Percentiles rank a stretch among this genome's conserved stretches.
These are phyloP conservation scores for Zizania latifolia DNA, from an alignment of 176 grass and related monocot species.

Conservation along the genomic window DNA sequence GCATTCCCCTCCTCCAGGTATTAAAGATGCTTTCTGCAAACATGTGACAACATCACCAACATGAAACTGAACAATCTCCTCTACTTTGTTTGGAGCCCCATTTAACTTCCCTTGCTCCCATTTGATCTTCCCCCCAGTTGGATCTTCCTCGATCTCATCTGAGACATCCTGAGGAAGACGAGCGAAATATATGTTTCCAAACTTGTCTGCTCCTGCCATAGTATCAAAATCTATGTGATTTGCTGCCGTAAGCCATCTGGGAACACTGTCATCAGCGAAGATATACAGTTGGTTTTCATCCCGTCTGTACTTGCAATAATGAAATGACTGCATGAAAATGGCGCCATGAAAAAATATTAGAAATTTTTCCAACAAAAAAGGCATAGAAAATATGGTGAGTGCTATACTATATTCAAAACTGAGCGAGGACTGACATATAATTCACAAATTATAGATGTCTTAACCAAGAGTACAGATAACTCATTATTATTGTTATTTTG, in stretches of 20 bases:
- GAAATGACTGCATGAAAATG: conserved; percentile 73
- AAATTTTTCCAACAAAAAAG: not conserved
- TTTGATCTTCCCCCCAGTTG: conserved; percentile 96
- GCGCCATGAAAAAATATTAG: conserved; percentile 38
- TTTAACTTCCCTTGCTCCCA: conserved; percentile 97
- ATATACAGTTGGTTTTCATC: conserved; percentile 98
- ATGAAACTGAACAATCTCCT: conserved; percentile 99
- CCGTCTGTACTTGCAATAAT: conserved; percentile 98
- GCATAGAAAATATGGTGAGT: not conserved
- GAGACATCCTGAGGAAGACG: conserved; percentile 89
- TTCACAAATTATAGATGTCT: too few relatives aligned
- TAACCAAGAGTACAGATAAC: too few relatives aligned
- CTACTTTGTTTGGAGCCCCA: conserved; percentile 96
- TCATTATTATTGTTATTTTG: too few relatives aligned
- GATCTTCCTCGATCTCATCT: conserved; percentile 98
- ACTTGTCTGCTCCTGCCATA: conserved; percentile 95
- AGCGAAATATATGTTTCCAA: conserved; percentile 94
- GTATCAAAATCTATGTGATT: conserved; percentile 99
- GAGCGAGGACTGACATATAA: conserved; percentile 1
- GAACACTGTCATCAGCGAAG: conserved; percentile 90
- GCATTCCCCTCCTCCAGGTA: conserved; percentile 93
- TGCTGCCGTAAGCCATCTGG: conserved; percentile 88
- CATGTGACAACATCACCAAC: conserved; percentile 94
- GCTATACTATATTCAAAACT: not conserved
- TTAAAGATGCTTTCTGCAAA: conserved; percentile 91